Evolutionary conservation across 225 moss, liverwort and hornwort genomes (phyloP).

Genomic region (Neckera pumila): DNA sequence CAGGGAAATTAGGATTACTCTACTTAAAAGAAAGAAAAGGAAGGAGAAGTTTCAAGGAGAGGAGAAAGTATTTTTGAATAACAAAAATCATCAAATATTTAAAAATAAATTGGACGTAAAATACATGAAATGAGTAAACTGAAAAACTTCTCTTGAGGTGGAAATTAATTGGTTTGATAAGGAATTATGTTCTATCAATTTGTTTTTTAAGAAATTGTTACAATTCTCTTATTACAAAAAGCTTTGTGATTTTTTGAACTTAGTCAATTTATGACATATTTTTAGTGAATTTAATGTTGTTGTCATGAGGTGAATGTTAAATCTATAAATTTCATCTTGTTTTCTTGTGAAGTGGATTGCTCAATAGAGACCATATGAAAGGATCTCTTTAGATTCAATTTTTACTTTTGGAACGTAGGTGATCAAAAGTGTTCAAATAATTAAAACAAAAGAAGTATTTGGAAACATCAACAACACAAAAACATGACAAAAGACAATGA

Average conservation of each 20-base stretch:
- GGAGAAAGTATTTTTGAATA: background rate
- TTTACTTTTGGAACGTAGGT: accelerated
- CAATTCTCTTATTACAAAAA: accelerated
- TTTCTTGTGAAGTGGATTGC: background rate
- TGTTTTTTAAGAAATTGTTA: background rate
- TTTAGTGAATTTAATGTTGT: background rate
- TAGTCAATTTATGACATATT: too few species aligned
- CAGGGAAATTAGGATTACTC: background rate
- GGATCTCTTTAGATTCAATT: background rate
- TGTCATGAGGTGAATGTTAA: too few species aligned
- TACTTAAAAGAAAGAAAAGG: background rate
- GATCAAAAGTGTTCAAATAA: background rate
- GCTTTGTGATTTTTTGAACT: accelerated
- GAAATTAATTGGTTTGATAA: too few species aligned
- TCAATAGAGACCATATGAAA: background rate
- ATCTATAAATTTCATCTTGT: background rate
- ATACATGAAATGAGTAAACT: background rate
- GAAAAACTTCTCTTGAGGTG: accelerated
- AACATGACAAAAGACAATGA: background rate
- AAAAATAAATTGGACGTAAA: background rate
- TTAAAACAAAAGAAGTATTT: background rate
- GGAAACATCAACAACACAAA: background rate
- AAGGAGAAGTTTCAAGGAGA: background rate
- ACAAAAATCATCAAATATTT: background rate
- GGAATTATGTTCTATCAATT: background rate